Evolutionary conservation across 495 filamentous ascomycete species (phyloP), one percentile per base, ranked within the genome.

Genomic region (Chaetomium fimeti): DNA sequence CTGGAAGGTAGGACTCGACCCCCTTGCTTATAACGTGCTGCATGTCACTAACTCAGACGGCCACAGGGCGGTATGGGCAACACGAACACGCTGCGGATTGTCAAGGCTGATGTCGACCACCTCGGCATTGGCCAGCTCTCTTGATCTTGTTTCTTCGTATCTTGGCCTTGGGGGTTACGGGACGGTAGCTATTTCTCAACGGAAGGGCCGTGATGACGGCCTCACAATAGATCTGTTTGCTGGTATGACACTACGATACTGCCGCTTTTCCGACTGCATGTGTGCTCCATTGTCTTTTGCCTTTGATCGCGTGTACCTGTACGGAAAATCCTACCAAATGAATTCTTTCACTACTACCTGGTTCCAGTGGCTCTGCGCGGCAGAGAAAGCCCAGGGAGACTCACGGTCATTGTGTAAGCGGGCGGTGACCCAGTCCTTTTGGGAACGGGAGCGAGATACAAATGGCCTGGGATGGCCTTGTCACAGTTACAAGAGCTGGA

Each of bases 61-160:
- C 13, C 40, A 28, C 86, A 91, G 74, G 94, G 94, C 69, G 95
- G 94, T 60, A 90, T 92, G 88, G 94, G 94, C 66, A 93, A 98
- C 83, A 98, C 94, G 67, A 98, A 98, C 82, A 98, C 94, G 27
- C 75, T 84, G 65, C 83, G 83, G 63, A 81, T 85, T 52, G 81
- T 85, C 66, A 83, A 81, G 75, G 83, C 83, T 25, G 83, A 85
- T 66, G 73, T 79, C 8, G 71, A 78, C 24, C 72, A 80, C 66
- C 76, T 85, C 27, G 82, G 82, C 49, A 70, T 81, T 61, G 77
- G 73, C 13, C 66, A 70, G 66, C 42, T 62, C 29, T n/a, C 20
- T 11, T 64, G n/a, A 59, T 53, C 29, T 54, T 16, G 1, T 45
- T 58, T 38, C 2, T 36, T 52, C 36, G 36, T 47, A 58, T 20